phyloP scores from a whole-genome alignment of 169 alveolate species.

The Babesia bigemina region DNA sequence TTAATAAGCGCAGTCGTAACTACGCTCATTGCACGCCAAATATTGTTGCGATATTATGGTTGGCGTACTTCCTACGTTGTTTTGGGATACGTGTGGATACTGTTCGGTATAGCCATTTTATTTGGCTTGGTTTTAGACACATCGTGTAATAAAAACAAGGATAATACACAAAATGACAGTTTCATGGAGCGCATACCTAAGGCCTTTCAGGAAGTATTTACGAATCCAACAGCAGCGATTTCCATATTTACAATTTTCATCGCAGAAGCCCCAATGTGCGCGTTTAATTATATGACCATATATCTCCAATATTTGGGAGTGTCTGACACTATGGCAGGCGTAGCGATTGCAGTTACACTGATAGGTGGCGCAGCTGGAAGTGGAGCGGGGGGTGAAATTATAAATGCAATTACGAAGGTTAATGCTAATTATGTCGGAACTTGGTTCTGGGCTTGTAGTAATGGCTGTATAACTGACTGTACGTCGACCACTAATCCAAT shows the following conservation, averaged over 20 bases:
- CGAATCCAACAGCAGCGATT: not conserved
- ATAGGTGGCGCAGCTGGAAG: conserved; percentile 89
- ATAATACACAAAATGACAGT: not conserved
- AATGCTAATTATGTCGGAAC: conserved; percentile 65
- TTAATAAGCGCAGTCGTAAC: conserved; percentile 24
- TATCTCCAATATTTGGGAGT: conserved; percentile 88
- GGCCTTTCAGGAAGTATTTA: not conserved
- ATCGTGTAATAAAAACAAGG: too few species aligned
- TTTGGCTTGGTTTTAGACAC: too few species aligned
- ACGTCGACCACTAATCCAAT: too few species aligned
- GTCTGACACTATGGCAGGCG: conserved; percentile 84
- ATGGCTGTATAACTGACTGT: too few species aligned
- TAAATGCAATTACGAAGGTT: conserved; percentile 78
- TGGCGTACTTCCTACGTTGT: conserved; percentile 41
- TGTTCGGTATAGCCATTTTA: not conserved
- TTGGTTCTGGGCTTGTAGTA: too few species aligned
- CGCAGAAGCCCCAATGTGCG: conserved; percentile 88
- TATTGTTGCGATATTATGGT: conserved; percentile 14
- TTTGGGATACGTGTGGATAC: conserved; percentile 34
- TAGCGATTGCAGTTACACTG: conserved; percentile 80
- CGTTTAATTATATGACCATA: conserved; percentile 86
- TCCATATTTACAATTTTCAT: conserved; percentile 30
- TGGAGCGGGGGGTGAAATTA: conserved; percentile 86
- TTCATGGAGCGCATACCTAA: not conserved
- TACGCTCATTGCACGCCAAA: conserved; percentile 7